Percentiles rank a stretch among this genome's conserved stretches.
phyloP scores from a whole-genome alignment of 805 yeast genomes.

The Isabelozyma rhagii region DNA sequence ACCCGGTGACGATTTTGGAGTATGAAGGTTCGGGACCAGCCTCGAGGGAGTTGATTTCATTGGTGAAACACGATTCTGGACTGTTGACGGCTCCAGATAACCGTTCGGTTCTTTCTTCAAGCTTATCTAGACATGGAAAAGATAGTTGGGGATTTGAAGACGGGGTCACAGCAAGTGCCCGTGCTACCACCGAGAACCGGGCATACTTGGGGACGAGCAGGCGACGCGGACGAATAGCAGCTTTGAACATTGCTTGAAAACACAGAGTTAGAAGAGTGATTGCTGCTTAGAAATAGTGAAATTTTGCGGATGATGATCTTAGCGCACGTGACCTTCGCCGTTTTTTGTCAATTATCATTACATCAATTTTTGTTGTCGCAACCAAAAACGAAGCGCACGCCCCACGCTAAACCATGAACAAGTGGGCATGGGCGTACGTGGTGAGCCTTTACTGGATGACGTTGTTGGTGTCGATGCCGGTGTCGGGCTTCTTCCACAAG shows the following conservation, averaged over 20 bases:
- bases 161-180: not conserved
- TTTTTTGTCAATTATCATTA: too few relatives aligned
- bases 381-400: too few relatives aligned
- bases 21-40: slow-evolving; percentile 87
- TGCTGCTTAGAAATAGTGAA: not conserved
- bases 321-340: not conserved
- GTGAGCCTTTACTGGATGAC: slow-evolving; percentile 7
- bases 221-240: not conserved
- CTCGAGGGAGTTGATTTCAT: slow-evolving; percentile 37
- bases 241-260: not conserved
- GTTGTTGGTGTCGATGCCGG: slow-evolving; percentile 20
- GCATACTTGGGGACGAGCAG: not conserved
- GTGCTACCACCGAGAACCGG: not conserved
- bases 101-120: slow-evolving; percentile 53
- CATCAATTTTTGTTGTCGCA: too few relatives aligned
- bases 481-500: slow-evolving; percentile 8
- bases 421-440: not conserved
- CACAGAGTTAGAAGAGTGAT: not conserved
- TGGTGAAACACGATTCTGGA: slow-evolving; percentile 11
- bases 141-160: slow-evolving; percentile 62
- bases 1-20: slow-evolving; percentile 65
- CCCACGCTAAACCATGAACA: not conserved
- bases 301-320: not conserved
- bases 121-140: slow-evolving; percentile 82
- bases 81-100: slow-evolving; percentile 15